Conservation (phyloP, 257 asterid genomes). For the Solanum stenotomum region DNA sequence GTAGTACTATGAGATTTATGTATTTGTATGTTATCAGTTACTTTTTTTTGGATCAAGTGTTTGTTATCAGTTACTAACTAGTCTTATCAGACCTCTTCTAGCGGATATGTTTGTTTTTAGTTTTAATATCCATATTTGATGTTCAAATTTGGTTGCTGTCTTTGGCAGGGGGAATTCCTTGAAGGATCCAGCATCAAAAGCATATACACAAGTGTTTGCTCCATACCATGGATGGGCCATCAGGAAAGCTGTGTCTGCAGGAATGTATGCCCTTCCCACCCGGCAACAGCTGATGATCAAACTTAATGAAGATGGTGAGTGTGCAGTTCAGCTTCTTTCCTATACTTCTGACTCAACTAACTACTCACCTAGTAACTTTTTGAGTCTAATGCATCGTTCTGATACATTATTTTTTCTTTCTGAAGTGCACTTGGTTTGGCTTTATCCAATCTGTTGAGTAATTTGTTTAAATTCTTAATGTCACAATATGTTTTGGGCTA, state of each 20-base stretch:
- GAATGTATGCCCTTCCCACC: constrained; percentile 94
- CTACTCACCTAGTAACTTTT: not conserved
- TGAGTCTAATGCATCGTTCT: not conserved
- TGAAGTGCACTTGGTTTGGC: not conserved
- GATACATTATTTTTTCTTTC: not conserved
- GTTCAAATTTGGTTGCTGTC: not conserved
- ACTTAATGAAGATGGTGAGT: constrained; percentile 89
- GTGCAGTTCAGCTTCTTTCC: constrained; percentile 1
- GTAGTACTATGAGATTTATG: not conserved
- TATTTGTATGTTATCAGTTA: not conserved
- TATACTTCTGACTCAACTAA: not conserved
- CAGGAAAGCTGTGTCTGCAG: constrained; percentile 81
- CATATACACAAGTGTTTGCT: constrained; percentile 82
- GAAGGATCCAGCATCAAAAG: constrained; percentile 80
- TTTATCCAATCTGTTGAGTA: not conserved
- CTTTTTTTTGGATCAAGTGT: not conserved
- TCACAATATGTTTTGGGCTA: not conserved
- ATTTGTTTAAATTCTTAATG: not conserved
- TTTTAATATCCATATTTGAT: not conserved
- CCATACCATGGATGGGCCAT: constrained; percentile 93
- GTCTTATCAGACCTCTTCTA: not conserved
- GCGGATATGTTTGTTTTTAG: not conserved
- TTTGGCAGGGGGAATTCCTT: constrained; percentile 57
- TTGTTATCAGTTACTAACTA: not conserved
- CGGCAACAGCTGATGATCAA: constrained; percentile 66